These are phyloP conservation scores for Allantophomopsis lycopodina DNA, from an alignment of 2,329 filamentous ascomycete species.

Conservation along the genomic window DNA sequence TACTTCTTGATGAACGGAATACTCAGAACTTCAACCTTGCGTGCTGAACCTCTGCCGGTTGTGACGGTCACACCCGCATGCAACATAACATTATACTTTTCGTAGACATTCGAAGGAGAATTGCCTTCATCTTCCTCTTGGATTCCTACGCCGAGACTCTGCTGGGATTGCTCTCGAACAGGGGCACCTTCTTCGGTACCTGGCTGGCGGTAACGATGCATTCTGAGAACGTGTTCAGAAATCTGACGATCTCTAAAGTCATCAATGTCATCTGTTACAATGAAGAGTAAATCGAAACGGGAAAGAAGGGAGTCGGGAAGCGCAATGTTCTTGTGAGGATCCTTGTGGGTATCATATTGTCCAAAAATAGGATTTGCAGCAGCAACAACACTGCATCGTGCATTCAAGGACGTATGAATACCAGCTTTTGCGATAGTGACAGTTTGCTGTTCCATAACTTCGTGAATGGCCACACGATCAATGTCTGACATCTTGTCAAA, in stretches of 20 bases:
- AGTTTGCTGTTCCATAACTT: conserved; percentile 99
- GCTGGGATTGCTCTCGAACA: conserved; percentile 74
- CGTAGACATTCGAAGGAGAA: conserved; percentile 74
- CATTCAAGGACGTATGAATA: conserved; percentile 94
- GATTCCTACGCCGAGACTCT: conserved; percentile 77
- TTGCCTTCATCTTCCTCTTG: conserved; percentile 64
- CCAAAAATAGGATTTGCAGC: conserved; percentile 97
- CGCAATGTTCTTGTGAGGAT: conserved; percentile 96
- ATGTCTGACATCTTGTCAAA: conserved; percentile 99
- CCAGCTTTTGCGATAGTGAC: conserved; percentile 98
- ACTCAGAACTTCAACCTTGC: conserved; percentile 77
- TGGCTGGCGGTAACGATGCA: conserved; percentile 89
- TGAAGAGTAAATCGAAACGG: conserved; percentile 95
- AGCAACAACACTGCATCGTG: conserved; percentile 89
- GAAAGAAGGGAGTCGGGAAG: conserved; percentile 91
- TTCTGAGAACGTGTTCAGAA: conserved; percentile 91
- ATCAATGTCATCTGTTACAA: conserved; percentile 97
- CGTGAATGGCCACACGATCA: conserved; percentile 95
- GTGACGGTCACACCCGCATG: conserved; percentile 79
- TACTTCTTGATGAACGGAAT: conserved; percentile 99
- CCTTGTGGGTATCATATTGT: conserved; percentile 97
- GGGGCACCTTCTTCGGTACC: conserved; percentile 91
- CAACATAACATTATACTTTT: conserved; percentile 93
- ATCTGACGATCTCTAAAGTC: conserved; percentile 82
- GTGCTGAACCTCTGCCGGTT: conserved; percentile 57